These are phyloP conservation scores for Aspergillus sp. DNA, from an alignment of 2,329 filamentous ascomycete genomes.

Conservation along the genomic window DNA sequence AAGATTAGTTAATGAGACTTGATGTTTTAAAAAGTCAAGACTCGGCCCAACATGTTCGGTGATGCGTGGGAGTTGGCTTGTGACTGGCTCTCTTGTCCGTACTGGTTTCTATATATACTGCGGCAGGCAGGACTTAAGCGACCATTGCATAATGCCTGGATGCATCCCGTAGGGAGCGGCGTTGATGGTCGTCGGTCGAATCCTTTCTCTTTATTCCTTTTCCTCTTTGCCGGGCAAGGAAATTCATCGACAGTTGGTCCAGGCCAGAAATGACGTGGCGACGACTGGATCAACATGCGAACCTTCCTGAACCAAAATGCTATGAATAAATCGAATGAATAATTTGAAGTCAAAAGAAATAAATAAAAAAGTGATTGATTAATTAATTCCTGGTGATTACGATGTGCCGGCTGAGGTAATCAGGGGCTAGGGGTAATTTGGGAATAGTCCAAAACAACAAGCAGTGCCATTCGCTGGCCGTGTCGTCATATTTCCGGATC, in stretches of 20 bases:
- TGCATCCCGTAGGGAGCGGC: background rate
- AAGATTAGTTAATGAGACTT: too few species aligned
- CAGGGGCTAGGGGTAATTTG: background rate
- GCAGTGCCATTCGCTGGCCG: conserved; percentile 3
- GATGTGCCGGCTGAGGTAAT: background rate
- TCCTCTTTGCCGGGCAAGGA: background rate
- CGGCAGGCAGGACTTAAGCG: background rate
- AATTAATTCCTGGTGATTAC: too few species aligned
- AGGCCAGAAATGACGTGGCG: background rate
- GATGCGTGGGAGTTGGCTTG: background rate
- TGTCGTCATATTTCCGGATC: conserved; percentile 6
- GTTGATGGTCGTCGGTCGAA: background rate
- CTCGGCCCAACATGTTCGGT: too few species aligned
- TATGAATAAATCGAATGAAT: background rate
- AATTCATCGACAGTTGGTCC: background rate
- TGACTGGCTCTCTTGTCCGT: background rate
- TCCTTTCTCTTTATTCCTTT: background rate
- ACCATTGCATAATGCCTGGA: background rate
- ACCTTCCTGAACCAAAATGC: background rate
- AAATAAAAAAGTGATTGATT: background rate
- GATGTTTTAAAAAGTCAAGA: too few species aligned
- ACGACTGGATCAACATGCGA: background rate
- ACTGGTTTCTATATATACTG: background rate
- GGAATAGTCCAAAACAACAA: conserved; percentile 2
- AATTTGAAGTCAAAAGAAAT: background rate